Evolutionary conservation across 768 basidiomycete genomes (phyloP).

Genomic region (Tylopilus cervinicoccineus): DNA sequence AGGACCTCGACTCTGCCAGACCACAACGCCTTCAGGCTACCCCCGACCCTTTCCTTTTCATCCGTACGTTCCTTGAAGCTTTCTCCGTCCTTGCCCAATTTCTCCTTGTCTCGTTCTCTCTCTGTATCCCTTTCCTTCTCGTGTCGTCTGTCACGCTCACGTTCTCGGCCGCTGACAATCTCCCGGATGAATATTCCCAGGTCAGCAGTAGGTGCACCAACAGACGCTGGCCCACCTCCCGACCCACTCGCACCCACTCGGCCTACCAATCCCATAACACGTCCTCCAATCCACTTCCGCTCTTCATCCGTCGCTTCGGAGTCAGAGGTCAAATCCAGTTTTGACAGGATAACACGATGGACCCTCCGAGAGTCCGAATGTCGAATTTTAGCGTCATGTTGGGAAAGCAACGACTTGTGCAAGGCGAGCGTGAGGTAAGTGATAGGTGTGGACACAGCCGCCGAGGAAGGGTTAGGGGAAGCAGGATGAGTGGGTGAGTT

Average conservation of each 20-base stretch:
- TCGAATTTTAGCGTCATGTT: slow-evolving; percentile 29
- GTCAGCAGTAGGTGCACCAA: slow-evolving; percentile 49
- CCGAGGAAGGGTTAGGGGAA: slow-evolving; percentile 13
- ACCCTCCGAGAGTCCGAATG: slow-evolving; percentile 55
- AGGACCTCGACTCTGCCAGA: slow-evolving; percentile 29
- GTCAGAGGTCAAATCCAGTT: slow-evolving; percentile 42
- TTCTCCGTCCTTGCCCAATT: slow-evolving; percentile 34
- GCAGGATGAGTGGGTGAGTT: slow-evolving; percentile 2
- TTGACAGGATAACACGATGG: slow-evolving; percentile 57
- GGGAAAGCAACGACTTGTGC: slow-evolving; percentile 20
- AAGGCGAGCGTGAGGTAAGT: slow-evolving; percentile 25
- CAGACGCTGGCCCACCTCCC: slow-evolving; percentile 36
- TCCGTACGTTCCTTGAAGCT: slow-evolving; percentile 25
- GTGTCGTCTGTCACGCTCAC: slow-evolving; percentile 27
- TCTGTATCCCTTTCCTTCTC: slow-evolving; percentile 33
- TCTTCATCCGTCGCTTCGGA: slow-evolving; percentile 31
- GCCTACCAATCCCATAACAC: slow-evolving; percentile 39
- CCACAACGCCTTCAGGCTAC: slow-evolving; percentile 34
- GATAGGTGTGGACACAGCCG: neutral
- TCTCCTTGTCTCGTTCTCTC: slow-evolving; percentile 36
- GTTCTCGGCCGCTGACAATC: slow-evolving; percentile 34
- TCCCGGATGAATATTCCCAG: slow-evolving; percentile 48
- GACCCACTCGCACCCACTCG: slow-evolving; percentile 30
- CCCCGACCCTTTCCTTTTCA: slow-evolving; percentile 34
- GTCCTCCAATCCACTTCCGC: slow-evolving; percentile 28